Evolutionary conservation across 140 eudicot species (phyloP), one percentile per base, ranked within the genome.

Genomic region (Flaveria floridana): DNA sequence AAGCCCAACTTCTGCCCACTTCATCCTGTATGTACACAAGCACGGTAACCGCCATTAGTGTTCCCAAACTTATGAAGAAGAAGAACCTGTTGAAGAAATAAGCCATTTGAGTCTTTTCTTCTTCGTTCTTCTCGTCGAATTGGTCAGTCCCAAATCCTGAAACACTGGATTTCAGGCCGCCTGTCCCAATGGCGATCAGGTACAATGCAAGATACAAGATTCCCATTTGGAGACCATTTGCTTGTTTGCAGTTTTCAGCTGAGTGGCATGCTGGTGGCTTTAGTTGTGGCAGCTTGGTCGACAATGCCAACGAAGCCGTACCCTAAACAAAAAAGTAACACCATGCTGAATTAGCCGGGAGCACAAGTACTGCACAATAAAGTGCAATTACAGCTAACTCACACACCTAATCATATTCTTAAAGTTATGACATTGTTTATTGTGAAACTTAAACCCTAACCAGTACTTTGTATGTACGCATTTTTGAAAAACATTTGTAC

Each of bases 71-170:
- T 6, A 92, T 92, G 76, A 92, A 89, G 84, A 92, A 92, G 87
- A 92, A 92, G 76, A 92, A 92, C 71, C 98, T 78, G 76, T 86
- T 87, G 73, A 92, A 92, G 87, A 92, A 92, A 77, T 65, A 90
- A 2, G 92, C 81, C 96, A 84, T 89, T 64, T 92, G 98, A 0
- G 92, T 78, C 72, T 82, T 87, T 72, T 89, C 98, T 78, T 83
- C 79, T 41, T 86, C 89, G 28, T 92, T 89, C 58, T 84, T 89
- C 14, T 92, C 98, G 14, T 92, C 98, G 46, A 92, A 92, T 48
- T 92, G 98, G 50, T 92, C 98, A 0, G 92, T 89, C 10, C 98
- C 98, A 19, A 92, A 92, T 61, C 98, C 98, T 1, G 98, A 92
- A 4, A 92, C 95, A 13, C 98, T 89, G 0, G 98, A 92, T 66